Base-by-base conservation (phyloP, 2,329 filamentous ascomycete species). In the Calonectria montana region DNA sequence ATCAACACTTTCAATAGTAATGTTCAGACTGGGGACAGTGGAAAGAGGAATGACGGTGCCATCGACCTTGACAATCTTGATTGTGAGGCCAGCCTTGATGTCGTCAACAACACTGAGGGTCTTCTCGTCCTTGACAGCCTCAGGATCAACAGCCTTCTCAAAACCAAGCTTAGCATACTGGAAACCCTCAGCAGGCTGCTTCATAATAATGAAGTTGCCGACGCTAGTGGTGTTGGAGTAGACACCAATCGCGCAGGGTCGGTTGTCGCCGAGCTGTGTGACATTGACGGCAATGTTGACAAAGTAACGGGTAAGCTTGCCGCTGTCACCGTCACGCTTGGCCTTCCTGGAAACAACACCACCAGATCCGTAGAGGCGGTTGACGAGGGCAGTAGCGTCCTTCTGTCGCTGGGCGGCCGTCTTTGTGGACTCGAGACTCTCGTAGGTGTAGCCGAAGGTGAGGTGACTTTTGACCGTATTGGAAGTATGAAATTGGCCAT, bases 131-230 rank as follows among this genome's bases (percentile, higher is more conserved):
- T 76, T 41, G 91, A 92, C 0, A 90, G 92, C 4, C 2, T 35
- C 18, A 13, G 68, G 68, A 78, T 93, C 92, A 81, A 95, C 93
- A 9, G 93, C 94, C 76, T 92, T 91, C 71, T 85, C 83, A 45
- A 87, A 82, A 62, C 87, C 83, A 41, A 85, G 78, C 27, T 77
- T 78, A 27, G 80, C 83, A 67, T 82, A 73, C 10, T 81, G 59
- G 21, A 71, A 76, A 53, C 83, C 84, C 10, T 68, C 71, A 1
- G 73, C 69, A 31, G 83, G 84, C 72, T 82, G 82, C 69, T 74
- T 77, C 80, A 85, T 81, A 43, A 86, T 76, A 0, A 83, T 81
- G 50, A 84, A 74, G 65, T 78, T 82, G n/a, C 83, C 83, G 16
- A 81, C 82, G 12, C 73, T 71, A 55, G 80, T 77, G 37, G 78